phyloP scores from a whole-genome alignment of 306 rosid genomes.

The Medicago lupulina region DNA sequence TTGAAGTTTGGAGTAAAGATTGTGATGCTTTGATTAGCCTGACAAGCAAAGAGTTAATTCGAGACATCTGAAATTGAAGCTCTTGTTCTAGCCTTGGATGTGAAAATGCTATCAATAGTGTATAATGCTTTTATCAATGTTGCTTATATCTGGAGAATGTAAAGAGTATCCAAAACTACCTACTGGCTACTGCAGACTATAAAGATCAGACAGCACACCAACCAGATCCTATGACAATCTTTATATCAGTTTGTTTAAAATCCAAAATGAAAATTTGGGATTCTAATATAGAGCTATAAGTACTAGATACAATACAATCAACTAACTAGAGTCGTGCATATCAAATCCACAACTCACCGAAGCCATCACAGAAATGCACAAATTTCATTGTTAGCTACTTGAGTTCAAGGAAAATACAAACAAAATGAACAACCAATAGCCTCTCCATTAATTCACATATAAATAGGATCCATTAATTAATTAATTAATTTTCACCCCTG shows the following conservation, averaged over 20 bases:
- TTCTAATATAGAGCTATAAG: not conserved
- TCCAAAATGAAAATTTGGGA: constrained; percentile 10
- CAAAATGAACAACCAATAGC: constrained; percentile 30
- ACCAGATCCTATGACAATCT: not conserved
- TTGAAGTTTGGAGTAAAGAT: not conserved
- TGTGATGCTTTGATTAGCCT: not conserved
- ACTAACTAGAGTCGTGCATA: constrained; percentile 4
- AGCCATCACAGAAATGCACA: constrained; percentile 23
- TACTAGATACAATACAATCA: not conserved
- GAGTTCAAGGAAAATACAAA: constrained; percentile 34
- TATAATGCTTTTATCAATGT: not conserved
- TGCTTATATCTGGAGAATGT: not conserved
- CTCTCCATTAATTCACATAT: not conserved
- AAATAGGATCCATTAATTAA: not conserved
- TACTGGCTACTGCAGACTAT: not conserved
- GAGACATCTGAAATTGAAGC: constrained; percentile 4
- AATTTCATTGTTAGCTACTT: constrained; percentile 11
- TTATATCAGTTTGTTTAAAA: constrained; percentile 9
- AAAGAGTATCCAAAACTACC: not conserved
- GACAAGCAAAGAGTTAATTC: not conserved
- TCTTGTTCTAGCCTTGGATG: not conserved
- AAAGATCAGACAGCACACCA: not conserved
- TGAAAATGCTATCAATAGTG: not conserved
- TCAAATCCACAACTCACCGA: constrained; percentile 35
- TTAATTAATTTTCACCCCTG: not conserved